Conservation (phyloP, 1,139 yeast species). For the Taphrina flavorubra region DNA sequence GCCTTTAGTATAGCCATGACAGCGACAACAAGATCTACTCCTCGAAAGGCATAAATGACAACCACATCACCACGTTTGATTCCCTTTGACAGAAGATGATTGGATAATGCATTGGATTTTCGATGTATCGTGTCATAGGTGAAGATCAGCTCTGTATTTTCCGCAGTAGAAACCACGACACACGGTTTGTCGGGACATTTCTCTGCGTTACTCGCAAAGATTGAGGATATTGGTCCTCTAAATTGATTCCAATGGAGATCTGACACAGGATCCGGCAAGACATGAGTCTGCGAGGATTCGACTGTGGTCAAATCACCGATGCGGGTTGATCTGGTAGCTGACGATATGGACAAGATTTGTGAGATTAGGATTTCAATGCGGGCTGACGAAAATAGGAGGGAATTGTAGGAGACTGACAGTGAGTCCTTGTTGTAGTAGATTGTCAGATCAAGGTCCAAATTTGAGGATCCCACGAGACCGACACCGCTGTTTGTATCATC, state of each 20-base stretch:
- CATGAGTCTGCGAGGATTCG: constrained; percentile 63
- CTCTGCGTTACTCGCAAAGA: constrained; percentile 82
- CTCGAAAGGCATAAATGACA: constrained; percentile 96
- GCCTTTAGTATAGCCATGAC: constrained; percentile 98
- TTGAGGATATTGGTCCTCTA: constrained; percentile 95
- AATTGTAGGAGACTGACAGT: constrained; percentile 60
- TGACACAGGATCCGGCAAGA: constrained; percentile 84
- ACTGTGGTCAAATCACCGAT: constrained; percentile 71
- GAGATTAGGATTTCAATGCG: constrained; percentile 73
- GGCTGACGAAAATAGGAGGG: constrained; percentile 71
- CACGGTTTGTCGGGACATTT: constrained; percentile 83
- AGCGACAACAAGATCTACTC: constrained; percentile 94
- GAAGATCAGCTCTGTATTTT: constrained; percentile 58
- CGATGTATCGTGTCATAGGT: constrained; percentile 84
- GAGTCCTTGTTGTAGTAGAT: constrained; percentile 7
- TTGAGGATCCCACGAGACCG: constrained; percentile 52
- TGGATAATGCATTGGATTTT: constrained; percentile 94
- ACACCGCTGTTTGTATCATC: constrained; percentile 46
- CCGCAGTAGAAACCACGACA: constrained; percentile 87
- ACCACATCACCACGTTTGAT: constrained; percentile 90
- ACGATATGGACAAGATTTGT: constrained; percentile 56
- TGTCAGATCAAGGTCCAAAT: constrained; percentile 61
- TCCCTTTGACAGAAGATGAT: constrained; percentile 79
- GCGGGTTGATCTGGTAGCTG: constrained; percentile 51
- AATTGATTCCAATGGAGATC: constrained; percentile 90